Evolutionary conservation across 2,329 filamentous ascomycete genomes (phyloP), one percentile per base, ranked within the genome.

Genomic region (Cladorrhinum sp.): DNA sequence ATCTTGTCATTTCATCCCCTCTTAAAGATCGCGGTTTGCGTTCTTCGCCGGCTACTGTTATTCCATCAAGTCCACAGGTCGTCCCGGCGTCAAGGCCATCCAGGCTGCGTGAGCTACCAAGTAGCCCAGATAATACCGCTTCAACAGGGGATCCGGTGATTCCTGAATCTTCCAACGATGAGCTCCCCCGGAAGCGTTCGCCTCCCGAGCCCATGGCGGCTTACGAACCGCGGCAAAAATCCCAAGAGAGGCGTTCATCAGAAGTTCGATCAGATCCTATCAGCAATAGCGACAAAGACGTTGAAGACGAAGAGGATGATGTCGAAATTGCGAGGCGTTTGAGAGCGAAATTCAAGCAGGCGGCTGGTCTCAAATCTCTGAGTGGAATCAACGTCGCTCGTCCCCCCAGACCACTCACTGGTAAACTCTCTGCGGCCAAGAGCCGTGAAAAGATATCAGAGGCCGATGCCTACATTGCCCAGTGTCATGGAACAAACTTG

Each of bases 1-100:
- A 79, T 49, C 70, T 73, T 1, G 68, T 75, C 48, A 64, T 71
- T 1, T 77, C 74, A 0, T 85, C 82, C 1, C 81, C 82, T 0
- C 68, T 83, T 1, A 83, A 82, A 67, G 74, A 79, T 36, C 76
- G 79, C 24, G 76, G 76, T 16, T 74, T 81, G 54, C 75, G 78
- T 27, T 78, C 79, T 0, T 81, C 79, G 0, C 79, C 81, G 1
- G 12, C 50, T 4, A 18, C 38, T 2, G 36, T 18, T 20, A 24
- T 56, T 2, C 64, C 63, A 1, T 70, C 68, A 20, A 70, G 68
- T n/a, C 66, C 68, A 12, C 61, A 62, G 24, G 49, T 65, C n/a
- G 55, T 67, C 3, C 62, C 65, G 7, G 62, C 62, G 13, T 65
- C 61, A 24, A 60, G 59, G 12, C 67, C 65, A 0, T 59, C 67